Conservation (phyloP, 2,329 filamentous ascomycete genomes). For the Xylaria hypoxylon region DNA sequence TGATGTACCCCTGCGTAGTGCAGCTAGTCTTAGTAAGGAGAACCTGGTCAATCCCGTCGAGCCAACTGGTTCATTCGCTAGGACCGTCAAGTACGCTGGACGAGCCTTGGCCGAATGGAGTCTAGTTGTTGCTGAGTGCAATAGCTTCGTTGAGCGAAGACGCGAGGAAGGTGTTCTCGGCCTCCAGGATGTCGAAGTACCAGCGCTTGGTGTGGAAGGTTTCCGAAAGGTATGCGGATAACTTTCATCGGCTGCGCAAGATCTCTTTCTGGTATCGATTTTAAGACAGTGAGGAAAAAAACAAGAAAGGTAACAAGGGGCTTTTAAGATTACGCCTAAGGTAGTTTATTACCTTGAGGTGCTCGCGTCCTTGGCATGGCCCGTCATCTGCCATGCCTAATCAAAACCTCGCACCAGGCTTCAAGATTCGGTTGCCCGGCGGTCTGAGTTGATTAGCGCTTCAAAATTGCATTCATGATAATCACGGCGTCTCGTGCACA, state of each 20-base stretch:
- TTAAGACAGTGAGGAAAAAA: neutral
- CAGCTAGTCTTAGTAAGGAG: slow-evolving; percentile 47
- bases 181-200: slow-evolving; percentile 77
- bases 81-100: slow-evolving; percentile 72
- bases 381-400: neutral
- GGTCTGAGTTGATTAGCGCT: neutral
- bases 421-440: neutral
- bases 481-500: slow-evolving; percentile 25
- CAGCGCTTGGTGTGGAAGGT: slow-evolving; percentile 72
- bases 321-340: neutral
- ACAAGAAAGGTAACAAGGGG: neutral
- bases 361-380: neutral
- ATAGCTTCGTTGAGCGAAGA: slow-evolving; percentile 82
- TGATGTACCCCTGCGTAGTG: slow-evolving; percentile 39
- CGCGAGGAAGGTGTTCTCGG: slow-evolving; percentile 77
- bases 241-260: neutral
- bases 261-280: neutral
- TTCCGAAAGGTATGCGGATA: slow-evolving; percentile 57
- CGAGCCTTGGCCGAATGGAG: slow-evolving; percentile 83
- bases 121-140: slow-evolving; percentile 79
- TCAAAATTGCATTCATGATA: slow-evolving; percentile 6
- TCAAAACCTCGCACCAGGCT: neutral
- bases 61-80: slow-evolving; percentile 59
- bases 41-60: slow-evolving; percentile 58
- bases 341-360: neutral